Conservation (phyloP, 176 grass and related monocot genomes). For the Calamus simplicifolius region DNA sequence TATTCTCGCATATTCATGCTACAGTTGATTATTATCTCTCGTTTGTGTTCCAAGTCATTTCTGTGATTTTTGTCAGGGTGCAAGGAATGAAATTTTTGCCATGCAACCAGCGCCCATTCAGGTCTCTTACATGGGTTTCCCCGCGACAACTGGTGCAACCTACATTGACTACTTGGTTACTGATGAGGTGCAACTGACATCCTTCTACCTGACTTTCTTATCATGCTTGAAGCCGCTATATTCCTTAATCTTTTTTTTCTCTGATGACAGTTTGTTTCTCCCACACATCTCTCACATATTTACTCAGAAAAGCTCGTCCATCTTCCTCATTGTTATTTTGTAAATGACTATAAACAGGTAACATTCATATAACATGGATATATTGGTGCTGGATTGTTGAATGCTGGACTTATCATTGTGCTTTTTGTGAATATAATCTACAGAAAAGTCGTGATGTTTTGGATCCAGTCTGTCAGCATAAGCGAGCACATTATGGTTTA, state of each 20-base stretch:
- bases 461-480: slow-evolving; percentile 41
- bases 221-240: too few species aligned
- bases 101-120: slow-evolving; percentile 71
- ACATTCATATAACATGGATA: background rate
- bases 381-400: too few species aligned
- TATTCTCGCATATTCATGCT: too few species aligned
- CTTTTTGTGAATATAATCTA: slow-evolving; percentile 2
- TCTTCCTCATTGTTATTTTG: slow-evolving; percentile 90
- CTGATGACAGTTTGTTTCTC: slow-evolving; percentile 73
- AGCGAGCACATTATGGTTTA: slow-evolving; percentile 74
- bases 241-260: slow-evolving; percentile 15
- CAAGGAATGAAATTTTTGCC: slow-evolving; percentile 87
- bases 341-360: slow-evolving; percentile 92
- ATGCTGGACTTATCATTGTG: background rate
- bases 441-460: slow-evolving; percentile 78
- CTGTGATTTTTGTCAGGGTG: slow-evolving; percentile 41
- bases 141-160: slow-evolving; percentile 67
- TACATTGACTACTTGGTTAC: slow-evolving; percentile 86
- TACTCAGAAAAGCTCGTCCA: slow-evolving; percentile 89
- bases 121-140: slow-evolving; percentile 91
- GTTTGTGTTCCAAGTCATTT: too few species aligned
- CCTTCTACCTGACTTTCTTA: slow-evolving; percentile 4
- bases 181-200: slow-evolving; percentile 47
- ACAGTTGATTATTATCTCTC: too few species aligned
- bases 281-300: slow-evolving; percentile 49